Conservation (phyloP, 108 stramenopile species). For the Skeletonema potamos region DNA sequence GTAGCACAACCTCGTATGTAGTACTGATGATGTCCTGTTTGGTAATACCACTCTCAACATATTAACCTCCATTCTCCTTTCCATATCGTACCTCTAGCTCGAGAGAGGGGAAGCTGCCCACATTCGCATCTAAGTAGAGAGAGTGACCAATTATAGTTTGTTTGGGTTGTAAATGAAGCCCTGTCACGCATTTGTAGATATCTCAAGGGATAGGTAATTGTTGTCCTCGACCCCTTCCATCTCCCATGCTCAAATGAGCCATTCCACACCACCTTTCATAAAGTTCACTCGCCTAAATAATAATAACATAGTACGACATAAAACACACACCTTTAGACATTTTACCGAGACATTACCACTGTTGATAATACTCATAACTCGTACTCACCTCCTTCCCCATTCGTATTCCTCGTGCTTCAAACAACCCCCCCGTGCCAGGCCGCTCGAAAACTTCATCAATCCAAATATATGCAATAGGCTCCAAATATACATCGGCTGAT, state of each 20-base stretch:
- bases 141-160: too few species aligned
- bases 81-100: too few species aligned
- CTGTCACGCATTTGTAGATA: neutral
- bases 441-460: constrained; percentile 58
- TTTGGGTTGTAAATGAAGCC: too few species aligned
- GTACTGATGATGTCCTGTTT: too few species aligned
- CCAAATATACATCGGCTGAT: constrained; percentile 62
- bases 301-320: neutral
- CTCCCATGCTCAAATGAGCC: constrained; percentile 28
- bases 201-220: constrained; percentile 46
- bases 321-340: neutral
- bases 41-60: too few species aligned
- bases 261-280: constrained; percentile 38
- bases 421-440: constrained; percentile 49
- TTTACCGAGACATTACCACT: neutral
- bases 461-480: constrained; percentile 57
- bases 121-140: too few species aligned
- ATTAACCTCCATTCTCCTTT: too few species aligned
- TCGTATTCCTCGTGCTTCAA: constrained; percentile 54
- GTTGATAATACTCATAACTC: constrained; percentile 14
- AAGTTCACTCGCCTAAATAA: constrained; percentile 12
- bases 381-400: constrained; percentile 44
- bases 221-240: constrained; percentile 36
- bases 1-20: too few species aligned
- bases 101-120: too few species aligned